Conservation (phyloP, 2,329 filamentous ascomycete genomes). For the Alternaria consortialis region DNA sequence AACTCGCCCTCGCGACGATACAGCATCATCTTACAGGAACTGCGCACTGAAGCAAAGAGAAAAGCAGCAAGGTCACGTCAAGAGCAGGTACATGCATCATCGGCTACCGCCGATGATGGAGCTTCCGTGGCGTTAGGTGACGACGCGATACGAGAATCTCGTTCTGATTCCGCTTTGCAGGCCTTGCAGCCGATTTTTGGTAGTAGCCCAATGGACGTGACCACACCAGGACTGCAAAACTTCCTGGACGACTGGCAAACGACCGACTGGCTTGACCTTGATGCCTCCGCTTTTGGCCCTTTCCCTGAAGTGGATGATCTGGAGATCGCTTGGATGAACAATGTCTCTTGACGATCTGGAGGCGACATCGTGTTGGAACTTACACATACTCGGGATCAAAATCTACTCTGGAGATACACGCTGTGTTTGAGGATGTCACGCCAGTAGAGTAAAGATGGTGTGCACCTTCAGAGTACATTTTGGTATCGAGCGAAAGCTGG, state of each 20-base stretch:
- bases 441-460: not conserved
- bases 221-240: conserved; percentile 22
- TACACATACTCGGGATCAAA: too few relatives aligned
- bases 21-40: conserved; percentile 59
- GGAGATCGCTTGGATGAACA: conserved; percentile 17
- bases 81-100: not conserved
- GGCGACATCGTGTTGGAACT: not conserved
- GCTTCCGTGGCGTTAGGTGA: not conserved
- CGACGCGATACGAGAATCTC: not conserved
- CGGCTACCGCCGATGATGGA: not conserved
- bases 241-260: conserved; percentile 46
- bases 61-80: conserved; percentile 24
- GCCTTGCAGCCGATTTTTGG: conserved; percentile 32
- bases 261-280: conserved; percentile 48
- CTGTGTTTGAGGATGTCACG: not conserved
- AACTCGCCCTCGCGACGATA: conserved; percentile 60
- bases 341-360: not conserved
- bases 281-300: conserved; percentile 41
- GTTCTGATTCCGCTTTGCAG: conserved; percentile 3
- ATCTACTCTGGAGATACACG: not conserved
- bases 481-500: not conserved
- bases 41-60: conserved; percentile 52
- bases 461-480: not conserved
- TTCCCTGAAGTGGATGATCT: conserved; percentile 18
- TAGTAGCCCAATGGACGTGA: conserved; percentile 33